phyloP scores from a whole-genome alignment of 768 basidiomycete genomes.

The Paxillus rubicundulus region DNA sequence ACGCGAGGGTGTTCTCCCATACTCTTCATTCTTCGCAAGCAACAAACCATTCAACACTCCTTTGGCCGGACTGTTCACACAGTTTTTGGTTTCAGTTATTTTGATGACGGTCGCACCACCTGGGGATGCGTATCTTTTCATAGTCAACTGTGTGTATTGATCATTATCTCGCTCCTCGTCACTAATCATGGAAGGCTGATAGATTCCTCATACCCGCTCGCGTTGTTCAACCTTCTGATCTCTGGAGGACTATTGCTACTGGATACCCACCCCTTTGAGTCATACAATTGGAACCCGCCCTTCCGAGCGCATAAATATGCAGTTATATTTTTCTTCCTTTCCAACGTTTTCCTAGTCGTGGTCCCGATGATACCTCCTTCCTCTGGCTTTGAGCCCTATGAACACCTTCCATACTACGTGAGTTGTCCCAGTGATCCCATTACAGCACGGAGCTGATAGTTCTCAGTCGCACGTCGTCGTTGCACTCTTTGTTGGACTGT shows the following conservation, averaged over 20 bases:
- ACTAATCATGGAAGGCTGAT: not conserved
- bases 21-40: constrained; percentile 63
- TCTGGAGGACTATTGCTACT: constrained; percentile 66
- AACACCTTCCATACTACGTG: constrained; percentile 68
- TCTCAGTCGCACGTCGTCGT: constrained; percentile 49
- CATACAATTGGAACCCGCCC: constrained; percentile 61
- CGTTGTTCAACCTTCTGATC: constrained; percentile 58
- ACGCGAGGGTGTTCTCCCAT: constrained; percentile 67
- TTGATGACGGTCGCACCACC: constrained; percentile 58
- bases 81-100: constrained; percentile 57
- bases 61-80: constrained; percentile 56
- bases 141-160: constrained; percentile 53
- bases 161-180: not conserved
- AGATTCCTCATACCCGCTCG: constrained; percentile 60
- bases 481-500: constrained; percentile 43
- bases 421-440: constrained; percentile 20
- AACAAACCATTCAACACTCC: constrained; percentile 73
- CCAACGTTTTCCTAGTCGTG: constrained; percentile 62
- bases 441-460: not conserved
- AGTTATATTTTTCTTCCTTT: constrained; percentile 55
- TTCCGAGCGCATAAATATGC: constrained; percentile 54
- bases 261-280: constrained; percentile 43
- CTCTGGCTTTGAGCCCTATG: constrained; percentile 49
- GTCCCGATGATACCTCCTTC: constrained; percentile 65
- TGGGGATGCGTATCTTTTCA: constrained; percentile 74